phyloP scores from a whole-genome alignment of 768 basidiomycete genomes.

The Rhizopogon vinicolor region DNA sequence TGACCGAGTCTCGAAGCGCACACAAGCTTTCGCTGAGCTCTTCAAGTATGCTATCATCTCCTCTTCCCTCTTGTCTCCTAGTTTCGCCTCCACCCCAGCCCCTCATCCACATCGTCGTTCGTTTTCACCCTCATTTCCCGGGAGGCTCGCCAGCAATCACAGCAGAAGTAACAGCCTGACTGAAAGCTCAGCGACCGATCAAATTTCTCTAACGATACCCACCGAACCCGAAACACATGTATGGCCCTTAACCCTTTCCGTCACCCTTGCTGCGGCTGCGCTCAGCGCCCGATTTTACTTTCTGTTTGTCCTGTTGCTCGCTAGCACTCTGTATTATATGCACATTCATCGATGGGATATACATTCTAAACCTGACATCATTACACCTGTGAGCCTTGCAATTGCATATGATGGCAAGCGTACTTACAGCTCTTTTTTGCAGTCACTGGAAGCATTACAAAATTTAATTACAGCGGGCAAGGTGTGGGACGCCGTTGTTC shows the following conservation, averaged over 20 bases:
- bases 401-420: not conserved
- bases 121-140: constrained; percentile 39
- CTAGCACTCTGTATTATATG: constrained; percentile 34
- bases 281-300: constrained; percentile 41
- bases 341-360: constrained; percentile 30
- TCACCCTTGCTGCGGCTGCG: constrained; percentile 35
- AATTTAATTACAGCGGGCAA: constrained; percentile 64
- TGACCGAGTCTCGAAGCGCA: constrained; percentile 28
- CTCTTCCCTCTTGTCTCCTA: constrained; percentile 65
- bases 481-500: constrained; percentile 70
- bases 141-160: constrained; percentile 33
- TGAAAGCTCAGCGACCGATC: constrained; percentile 19
- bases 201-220: constrained; percentile 19
- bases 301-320: constrained; percentile 34
- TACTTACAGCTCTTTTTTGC: not conserved
- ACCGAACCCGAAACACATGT: constrained; percentile 31
- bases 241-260: constrained; percentile 35
- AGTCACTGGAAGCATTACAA: constrained; percentile 66
- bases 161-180: constrained; percentile 40
- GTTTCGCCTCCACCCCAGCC: constrained; percentile 40
- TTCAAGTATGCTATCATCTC: constrained; percentile 86
- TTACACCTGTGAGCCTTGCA: constrained; percentile 44
- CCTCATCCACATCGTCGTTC: constrained; percentile 26
- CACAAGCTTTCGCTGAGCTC: constrained; percentile 61
- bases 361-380: constrained; percentile 38